Percentiles rank a stretch among this genome's conserved stretches.
Conservation (phyloP, 2,329 filamentous ascomycete genomes). For the Pezicula radicicola region DNA sequence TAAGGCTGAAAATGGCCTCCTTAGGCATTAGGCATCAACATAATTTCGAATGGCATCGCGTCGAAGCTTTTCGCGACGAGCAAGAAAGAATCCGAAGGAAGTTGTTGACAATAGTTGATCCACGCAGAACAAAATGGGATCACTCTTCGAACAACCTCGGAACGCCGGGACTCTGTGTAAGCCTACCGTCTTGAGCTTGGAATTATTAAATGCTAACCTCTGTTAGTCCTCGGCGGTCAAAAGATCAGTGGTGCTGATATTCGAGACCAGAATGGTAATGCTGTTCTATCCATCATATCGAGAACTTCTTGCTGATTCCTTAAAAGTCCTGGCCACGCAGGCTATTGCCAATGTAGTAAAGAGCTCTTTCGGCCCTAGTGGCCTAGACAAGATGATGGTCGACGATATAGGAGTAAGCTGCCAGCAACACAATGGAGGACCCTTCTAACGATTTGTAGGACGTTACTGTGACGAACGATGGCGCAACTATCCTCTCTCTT, state of each 20-base stretch:
- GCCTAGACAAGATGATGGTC: conserved; percentile 99
- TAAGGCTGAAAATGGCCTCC: background rate
- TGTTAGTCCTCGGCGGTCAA: conserved; percentile 80
- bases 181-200: conserved; percentile 20
- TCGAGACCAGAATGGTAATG: conserved; percentile 87
- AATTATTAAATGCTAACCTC: conserved; percentile 21
- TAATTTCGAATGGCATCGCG: too few relatives aligned
- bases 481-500: conserved; percentile 91
- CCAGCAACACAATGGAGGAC: conserved; percentile 1
- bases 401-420: conserved; percentile 88
- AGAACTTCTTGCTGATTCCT: conserved; percentile 11
- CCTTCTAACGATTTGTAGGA: conserved; percentile 52
- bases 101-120: background rate
- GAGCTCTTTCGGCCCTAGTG: conserved; percentile 95
- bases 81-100: background rate
- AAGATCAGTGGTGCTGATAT: conserved; percentile 98
- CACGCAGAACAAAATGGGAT: conserved; percentile 64
- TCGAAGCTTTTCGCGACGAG: background rate
- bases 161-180: conserved; percentile 87
- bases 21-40: too few relatives aligned
- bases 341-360: conserved; percentile 99
- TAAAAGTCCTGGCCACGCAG: conserved; percentile 82
- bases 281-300: conserved; percentile 13
- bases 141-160: conserved; percentile 92
- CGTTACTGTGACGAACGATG: conserved; percentile 98